These are phyloP conservation scores for Nothophoma quercina DNA, from an alignment of 2,329 filamentous ascomycete genomes.

Conservation along the genomic window DNA sequence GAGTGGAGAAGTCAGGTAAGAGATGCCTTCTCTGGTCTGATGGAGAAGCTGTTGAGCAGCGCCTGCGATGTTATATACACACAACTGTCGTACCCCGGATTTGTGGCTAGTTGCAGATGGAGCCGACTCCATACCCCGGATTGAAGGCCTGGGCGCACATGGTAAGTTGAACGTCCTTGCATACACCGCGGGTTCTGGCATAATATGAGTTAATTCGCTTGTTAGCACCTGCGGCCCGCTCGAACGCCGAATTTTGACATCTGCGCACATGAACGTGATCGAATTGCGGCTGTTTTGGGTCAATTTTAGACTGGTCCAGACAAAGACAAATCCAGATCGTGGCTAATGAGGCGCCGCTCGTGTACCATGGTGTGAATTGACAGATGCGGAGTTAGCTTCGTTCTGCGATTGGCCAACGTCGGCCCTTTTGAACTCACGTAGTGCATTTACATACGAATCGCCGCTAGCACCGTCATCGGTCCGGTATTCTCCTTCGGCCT, in stretches of 20 bases:
- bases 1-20: neutral
- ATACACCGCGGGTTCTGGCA: constrained; percentile 11
- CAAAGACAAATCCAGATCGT: constrained; percentile 4
- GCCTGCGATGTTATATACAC: neutral
- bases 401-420: constrained; percentile 1
- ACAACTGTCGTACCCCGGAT: constrained; percentile 4
- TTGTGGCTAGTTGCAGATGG: constrained; percentile 7
- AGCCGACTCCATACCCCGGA: constrained; percentile 12
- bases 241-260: neutral
- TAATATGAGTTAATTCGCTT: neutral
- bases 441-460: constrained; percentile 11
- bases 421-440: constrained; percentile 4
- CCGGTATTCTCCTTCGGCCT: constrained; percentile 8
- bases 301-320: neutral
- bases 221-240: neutral
- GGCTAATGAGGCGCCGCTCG: constrained; percentile 5
- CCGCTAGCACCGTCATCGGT: constrained; percentile 6
- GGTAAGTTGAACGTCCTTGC: neutral
- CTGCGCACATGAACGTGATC: neutral
- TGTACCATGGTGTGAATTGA: constrained; percentile 4
- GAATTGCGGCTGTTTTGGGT: neutral
- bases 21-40: neutral
- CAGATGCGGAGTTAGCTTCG: constrained; percentile 11
- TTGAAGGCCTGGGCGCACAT: constrained; percentile 4
- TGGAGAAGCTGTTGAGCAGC: neutral